Base-by-base conservation (phyloP, 2,329 filamentous ascomycete species). In the Teratosphaeria zuluensis region DNA sequence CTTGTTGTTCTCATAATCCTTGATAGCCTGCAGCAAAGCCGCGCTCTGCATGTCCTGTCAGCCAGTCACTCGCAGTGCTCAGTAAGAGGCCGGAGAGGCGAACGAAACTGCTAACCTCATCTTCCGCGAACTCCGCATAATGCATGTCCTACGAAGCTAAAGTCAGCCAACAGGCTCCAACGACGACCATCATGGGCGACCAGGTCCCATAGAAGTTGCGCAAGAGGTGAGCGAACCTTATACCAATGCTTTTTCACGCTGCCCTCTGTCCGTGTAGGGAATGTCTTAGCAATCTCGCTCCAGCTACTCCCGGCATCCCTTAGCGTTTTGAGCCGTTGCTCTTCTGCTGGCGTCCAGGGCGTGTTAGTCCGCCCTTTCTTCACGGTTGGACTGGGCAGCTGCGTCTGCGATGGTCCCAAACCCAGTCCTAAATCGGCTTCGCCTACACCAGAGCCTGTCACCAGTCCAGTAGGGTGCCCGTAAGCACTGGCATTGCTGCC, bases 201-300 rank as follows among this genome's bases (percentile, higher is more conserved):
- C 35, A 16, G 35, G 14, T 42, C 16, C 38, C 21, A 55, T 21
- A 31, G 33, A 48, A 46, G 6, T 21, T 24, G 19, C 42, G 53
- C n/a, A 21, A 35, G 52, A 33, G 30, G 58, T 56, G 46, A 48
- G 53, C 51, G 58, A 16, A 54, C 90, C 82, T 97, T 97, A 76
- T 99, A 97, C 92, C 94, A 99, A 74, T 99, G 94, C 77, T 97
- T 99, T 81, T 97, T 99, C 24, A 99, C 94, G 70, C 92, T 96
- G 7, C 94, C 94, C 76, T 99, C 94, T 51, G 94, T 99, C 69
- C 94, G 83, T 28, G 85, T 86, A 11, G 94, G 92, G 72, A 99
- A 99, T 68, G 95, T 92, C 86, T 97, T 97, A 66, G 92, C 94
- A 70, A 99, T 99, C 70, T 97, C 94, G 54, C 90, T 95, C 94